Evolutionary conservation across 495 filamentous ascomycete genomes (phyloP), one percentile per base, ranked within the genome.

Genomic region (Podospora australis): DNA sequence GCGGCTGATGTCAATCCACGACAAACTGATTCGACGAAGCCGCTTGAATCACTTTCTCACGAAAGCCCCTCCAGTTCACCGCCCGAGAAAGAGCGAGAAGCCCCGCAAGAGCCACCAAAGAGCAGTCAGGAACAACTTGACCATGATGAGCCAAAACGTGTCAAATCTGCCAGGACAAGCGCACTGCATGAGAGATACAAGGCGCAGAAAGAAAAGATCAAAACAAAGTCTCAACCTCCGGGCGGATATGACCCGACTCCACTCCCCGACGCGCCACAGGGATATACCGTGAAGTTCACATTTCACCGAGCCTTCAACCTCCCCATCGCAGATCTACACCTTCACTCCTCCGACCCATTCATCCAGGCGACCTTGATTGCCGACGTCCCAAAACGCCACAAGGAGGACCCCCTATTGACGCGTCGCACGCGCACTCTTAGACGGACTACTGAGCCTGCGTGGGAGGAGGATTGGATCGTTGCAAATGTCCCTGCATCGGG

Each of bases 391-490:
- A 78, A 75, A 36, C 71, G 89, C 30, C 89, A 95, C 63, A 90
- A 87, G 54, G 83, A 92, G 63, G 83, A 88, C 55, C 85, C 88
- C 0, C 65, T 74, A 3, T 65, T 92, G 24, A 67, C 70, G n/a
- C 80, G 83, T 51, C 81, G 91, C 4, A 94, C 89, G 0, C 80
- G 76, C 0, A 96, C 91, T 0, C 64, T 90, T 10, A 79, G 81
- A 38, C 79, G 70, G 43, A 80, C 75, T 30, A 79, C 75, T 6
- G 77, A 92, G 52, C 88, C 91, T 0, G 71, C 67, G 14, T 97
- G 91, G 91, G 78, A 95, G 32, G 75, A 78, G 16, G 80, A 87
- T 25, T 97, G 91, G 91, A 78, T 87, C 28, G 82, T 97, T 25
- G 84, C 86, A 39, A 90, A 95, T 55, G 75, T 97, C 0, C 88